Conservation (phyloP, 768 basidiomycete species). For the Filobasidium floriforme region DNA sequence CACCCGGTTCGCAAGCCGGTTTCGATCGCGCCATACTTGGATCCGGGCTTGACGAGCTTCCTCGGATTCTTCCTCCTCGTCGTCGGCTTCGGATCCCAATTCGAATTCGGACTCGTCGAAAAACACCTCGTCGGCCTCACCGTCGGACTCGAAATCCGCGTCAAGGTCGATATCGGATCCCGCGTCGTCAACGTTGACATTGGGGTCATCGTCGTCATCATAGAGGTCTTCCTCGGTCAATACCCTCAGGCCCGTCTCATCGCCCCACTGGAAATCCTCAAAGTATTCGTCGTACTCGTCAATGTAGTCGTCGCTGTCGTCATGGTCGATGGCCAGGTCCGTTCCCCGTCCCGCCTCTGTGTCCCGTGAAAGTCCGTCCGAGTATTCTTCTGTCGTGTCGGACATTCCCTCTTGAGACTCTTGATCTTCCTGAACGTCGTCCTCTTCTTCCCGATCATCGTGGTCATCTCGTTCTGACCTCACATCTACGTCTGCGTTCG, state of each 20-base stretch:
- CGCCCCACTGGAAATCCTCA: background rate
- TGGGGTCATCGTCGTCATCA: background rate
- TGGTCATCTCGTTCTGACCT: too few relatives aligned
- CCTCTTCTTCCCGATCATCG: too few relatives aligned
- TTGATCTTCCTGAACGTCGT: too few relatives aligned
- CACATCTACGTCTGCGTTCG: too few relatives aligned
- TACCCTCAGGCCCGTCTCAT: background rate
- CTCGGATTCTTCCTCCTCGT: slow-evolving; percentile 13
- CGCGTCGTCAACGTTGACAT: background rate
- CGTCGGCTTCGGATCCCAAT: slow-evolving; percentile 8
- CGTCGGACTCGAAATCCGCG: background rate
- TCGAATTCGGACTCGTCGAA: background rate
- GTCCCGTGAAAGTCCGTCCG: too few relatives aligned
- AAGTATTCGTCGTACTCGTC: background rate
- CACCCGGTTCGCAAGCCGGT: slow-evolving; percentile 22
- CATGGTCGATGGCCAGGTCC: background rate
- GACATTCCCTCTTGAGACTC: too few relatives aligned
- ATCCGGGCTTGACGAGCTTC: background rate
- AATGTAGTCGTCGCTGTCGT: background rate
- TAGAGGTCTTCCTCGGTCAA: slow-evolving; percentile 1
- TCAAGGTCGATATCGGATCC: background rate
- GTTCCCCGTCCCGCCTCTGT: background rate
- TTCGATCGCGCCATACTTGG: too few relatives aligned
- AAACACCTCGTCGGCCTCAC: slow-evolving; percentile 13
- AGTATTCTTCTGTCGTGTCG: too few relatives aligned